Evolutionary conservation across 2,329 filamentous ascomycete genomes (phyloP).

Genomic region (Rosellinia necatrix): DNA sequence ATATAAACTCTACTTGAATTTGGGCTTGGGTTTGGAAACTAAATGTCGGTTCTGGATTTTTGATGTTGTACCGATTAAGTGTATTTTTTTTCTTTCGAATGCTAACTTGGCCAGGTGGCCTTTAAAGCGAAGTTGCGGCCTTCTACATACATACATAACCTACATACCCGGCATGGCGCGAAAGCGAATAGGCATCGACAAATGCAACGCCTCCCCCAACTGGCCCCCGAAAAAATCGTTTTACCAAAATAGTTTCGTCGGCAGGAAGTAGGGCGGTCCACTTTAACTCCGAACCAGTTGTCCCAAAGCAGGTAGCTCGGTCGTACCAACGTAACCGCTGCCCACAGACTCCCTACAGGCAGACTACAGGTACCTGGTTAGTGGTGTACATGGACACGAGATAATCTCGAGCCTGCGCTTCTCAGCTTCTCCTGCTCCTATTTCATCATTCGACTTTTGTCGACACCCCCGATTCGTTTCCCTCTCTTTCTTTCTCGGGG

Average conservation of each 20-base stretch:
- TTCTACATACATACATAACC: neutral
- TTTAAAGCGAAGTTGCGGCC: slow-evolving; percentile 8
- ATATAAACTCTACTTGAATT: too few species aligned
- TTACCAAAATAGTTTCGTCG: neutral
- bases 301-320: neutral
- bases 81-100: too few species aligned
- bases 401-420: slow-evolving; percentile 16
- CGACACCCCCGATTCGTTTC: slow-evolving; percentile 2
- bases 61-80: too few species aligned
- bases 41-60: too few species aligned
- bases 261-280: neutral
- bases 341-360: neutral
- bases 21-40: too few species aligned
- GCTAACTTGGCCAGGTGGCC: slow-evolving; percentile 29
- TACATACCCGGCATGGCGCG: neutral
- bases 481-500: slow-evolving; percentile 13
- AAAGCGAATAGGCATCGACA: neutral
- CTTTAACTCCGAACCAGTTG: neutral
- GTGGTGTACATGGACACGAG: slow-evolving; percentile 2
- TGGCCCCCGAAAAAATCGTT: neutral
- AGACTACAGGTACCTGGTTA: neutral
- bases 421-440: slow-evolving; percentile 27
- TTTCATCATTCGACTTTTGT: slow-evolving; percentile 26
- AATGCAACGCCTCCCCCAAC: neutral
- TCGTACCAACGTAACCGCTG: slow-evolving; percentile 2